These are phyloP conservation scores for Erysimum pusillum DNA, from an alignment of 441 rosid species.

Conservation along the genomic window DNA sequence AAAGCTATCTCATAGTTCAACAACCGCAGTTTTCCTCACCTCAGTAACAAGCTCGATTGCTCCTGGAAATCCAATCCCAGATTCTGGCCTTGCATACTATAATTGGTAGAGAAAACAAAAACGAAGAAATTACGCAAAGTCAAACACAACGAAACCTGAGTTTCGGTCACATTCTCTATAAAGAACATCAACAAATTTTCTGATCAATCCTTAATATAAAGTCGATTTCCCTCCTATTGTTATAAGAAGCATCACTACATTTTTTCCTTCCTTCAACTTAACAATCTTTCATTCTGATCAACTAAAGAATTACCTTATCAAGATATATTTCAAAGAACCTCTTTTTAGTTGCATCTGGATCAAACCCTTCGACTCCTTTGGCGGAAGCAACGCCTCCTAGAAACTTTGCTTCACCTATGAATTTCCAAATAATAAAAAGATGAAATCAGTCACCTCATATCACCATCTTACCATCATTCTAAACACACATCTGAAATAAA, in stretches of 20 bases:
- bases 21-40: slow-evolving; percentile 50
- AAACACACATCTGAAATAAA: not conserved
- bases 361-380: slow-evolving; percentile 77
- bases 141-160: slow-evolving; percentile 2
- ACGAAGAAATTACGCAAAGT: not conserved
- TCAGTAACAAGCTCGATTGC: slow-evolving; percentile 88
- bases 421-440: slow-evolving; percentile 4
- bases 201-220: not conserved
- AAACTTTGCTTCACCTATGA: slow-evolving; percentile 88
- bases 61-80: slow-evolving; percentile 95
- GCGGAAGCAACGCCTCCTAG: slow-evolving; percentile 91
- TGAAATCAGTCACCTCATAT: no score
- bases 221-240: not conserved
- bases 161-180: slow-evolving; percentile 9
- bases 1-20: not conserved
- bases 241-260: no score
- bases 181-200: slow-evolving; percentile 14
- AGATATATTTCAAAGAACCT: slow-evolving; percentile 95
- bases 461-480: not conserved
- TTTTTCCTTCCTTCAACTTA: no score
- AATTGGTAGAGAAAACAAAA: slow-evolving; percentile 14
- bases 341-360: slow-evolving; percentile 73
- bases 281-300: not conserved
- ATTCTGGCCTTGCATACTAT: slow-evolving; percentile 93
- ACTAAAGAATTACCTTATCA: slow-evolving; percentile 62